Evolutionary conservation across 202 grass and related monocot species (phyloP).

Genomic region (Carex arenaria): DNA sequence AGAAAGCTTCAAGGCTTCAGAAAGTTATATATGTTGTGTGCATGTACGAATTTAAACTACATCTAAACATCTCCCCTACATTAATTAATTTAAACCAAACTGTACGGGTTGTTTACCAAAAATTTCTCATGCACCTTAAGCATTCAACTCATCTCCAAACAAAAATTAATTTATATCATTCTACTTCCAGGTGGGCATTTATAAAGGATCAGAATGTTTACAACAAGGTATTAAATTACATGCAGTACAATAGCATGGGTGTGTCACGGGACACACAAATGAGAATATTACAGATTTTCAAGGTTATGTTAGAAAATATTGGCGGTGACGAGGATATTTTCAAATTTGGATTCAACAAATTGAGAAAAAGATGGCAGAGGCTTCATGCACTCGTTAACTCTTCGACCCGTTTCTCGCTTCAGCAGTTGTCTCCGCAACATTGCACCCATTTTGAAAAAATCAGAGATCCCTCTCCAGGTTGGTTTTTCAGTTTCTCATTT

Average conservation of each 20-base stretch:
- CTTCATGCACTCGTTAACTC: conserved; percentile 36
- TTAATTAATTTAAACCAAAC: background rate
- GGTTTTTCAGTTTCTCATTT: background rate
- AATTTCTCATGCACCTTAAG: background rate
- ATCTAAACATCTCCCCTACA: background rate
- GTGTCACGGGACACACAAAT: conserved; percentile 72
- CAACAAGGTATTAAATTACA: conserved; percentile 14
- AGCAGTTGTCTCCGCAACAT: conserved; percentile 38
- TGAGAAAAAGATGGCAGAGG: conserved; percentile 44
- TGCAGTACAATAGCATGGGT: conserved; percentile 37
- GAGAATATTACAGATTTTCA: conserved; percentile 45
- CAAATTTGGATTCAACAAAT: conserved; percentile 41
- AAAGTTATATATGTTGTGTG: background rate
- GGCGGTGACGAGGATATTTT: conserved; percentile 54
- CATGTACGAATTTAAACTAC: background rate
- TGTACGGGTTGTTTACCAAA: background rate
- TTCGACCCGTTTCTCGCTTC: conserved; percentile 59
- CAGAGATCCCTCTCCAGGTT: conserved; percentile 67
- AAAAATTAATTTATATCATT: background rate
- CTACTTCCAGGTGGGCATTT: conserved; percentile 55
- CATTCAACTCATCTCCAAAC: background rate
- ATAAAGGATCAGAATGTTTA: conserved; percentile 55
- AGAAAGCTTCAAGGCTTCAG: background rate
- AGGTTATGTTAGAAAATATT: conserved; percentile 44
- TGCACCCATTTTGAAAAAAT: conserved; percentile 53